Evolutionary conservation across 75 land plant species (phyloP), one percentile per base, ranked within the genome.

Genomic region (Picea sitchensis): DNA sequence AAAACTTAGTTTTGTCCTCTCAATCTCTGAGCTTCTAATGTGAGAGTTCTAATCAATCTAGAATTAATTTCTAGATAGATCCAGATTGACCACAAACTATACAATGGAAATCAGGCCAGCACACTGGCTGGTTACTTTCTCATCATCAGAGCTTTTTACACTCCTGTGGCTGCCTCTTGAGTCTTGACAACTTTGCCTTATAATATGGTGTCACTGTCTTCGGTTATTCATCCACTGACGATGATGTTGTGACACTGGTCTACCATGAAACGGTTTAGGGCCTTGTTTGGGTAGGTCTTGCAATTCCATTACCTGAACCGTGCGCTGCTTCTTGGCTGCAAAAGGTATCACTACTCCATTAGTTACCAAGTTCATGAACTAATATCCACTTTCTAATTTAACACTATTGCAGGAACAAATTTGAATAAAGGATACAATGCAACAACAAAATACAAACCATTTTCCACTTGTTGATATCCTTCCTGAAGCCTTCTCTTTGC

Each of bases 271-370:
- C 30, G 76, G 60, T 30, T 17, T 38, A 32, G 41, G 14, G 0
- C 84, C 84, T 34, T 85, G 91, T 81, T 89, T 94, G 14, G 98
- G 96, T 47, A 93, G 86, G 73, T 91, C 91, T 59, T 83, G 83
- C 68, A 92, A 79, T 23, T 91, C 94, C 91, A 94, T 83, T 14
- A 94, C 91, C 82, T 96, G 96, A 64, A 94, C 90, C 11, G 96
- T 94, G 56, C 96, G 73, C 75, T 96, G 94, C 87, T 79, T 94
- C 87, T 96, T 96, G 51, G 98, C 96, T 96, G 92, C 78, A 77
- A 26, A 36, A 61, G 62, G 26, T 18, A 64, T n/a, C 65, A n/a
- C 8, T 64, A 64, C 26, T 9, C 65, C 21, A n/a, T 64, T 64
- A 23, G 9, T 54, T 13, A 31, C 36, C 14, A 76, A 62, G 15